These are phyloP conservation scores for Thalassiosira hispida DNA, from an alignment of 352 stramenopile genomes.

Conservation along the genomic window DNA sequence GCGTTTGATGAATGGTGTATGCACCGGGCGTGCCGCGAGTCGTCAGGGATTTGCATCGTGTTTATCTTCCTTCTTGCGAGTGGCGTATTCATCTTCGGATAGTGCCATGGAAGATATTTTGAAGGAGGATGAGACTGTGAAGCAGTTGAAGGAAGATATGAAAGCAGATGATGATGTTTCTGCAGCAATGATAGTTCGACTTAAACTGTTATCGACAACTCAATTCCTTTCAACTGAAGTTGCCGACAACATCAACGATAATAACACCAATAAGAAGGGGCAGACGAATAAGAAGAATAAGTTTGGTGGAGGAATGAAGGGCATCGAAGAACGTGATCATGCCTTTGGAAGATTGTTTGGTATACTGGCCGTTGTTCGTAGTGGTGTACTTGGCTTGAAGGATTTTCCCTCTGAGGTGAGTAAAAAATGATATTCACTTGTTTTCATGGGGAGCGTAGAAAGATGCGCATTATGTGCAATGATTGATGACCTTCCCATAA, in stretches of 20 bases:
- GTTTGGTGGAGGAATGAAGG: constrained; percentile 65
- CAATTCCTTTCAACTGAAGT: constrained; percentile 26
- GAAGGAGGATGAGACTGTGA: constrained; percentile 38
- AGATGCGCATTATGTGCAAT: constrained; percentile 33
- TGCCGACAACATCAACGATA: not conserved
- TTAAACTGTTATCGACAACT: constrained; percentile 30
- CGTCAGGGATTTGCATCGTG: constrained; percentile 80
- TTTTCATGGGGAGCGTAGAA: not conserved
- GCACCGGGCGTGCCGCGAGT: constrained; percentile 73
- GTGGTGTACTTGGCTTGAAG: constrained; percentile 63
- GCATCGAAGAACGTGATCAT: constrained; percentile 79
- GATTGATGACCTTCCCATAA: constrained; percentile 58
- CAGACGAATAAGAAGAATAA: constrained; percentile 24
- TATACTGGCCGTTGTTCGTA: constrained; percentile 69
- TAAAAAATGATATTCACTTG: not conserved
- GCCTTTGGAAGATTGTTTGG: constrained; percentile 81
- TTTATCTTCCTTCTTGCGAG: constrained; percentile 67
- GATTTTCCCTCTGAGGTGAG: constrained; percentile 49
- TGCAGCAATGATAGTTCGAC: constrained; percentile 33
- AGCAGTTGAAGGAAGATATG: constrained; percentile 23
- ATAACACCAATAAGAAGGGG: constrained; percentile 48
- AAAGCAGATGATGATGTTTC: constrained; percentile 25
- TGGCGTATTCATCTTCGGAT: constrained; percentile 39
- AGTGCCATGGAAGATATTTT: constrained; percentile 60
- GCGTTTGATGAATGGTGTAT: constrained; percentile 81